Evolutionary conservation across 176 grass and related monocot species (phyloP), one percentile per base, ranked within the genome.

Genomic region (Calamus simplicifolius): DNA sequence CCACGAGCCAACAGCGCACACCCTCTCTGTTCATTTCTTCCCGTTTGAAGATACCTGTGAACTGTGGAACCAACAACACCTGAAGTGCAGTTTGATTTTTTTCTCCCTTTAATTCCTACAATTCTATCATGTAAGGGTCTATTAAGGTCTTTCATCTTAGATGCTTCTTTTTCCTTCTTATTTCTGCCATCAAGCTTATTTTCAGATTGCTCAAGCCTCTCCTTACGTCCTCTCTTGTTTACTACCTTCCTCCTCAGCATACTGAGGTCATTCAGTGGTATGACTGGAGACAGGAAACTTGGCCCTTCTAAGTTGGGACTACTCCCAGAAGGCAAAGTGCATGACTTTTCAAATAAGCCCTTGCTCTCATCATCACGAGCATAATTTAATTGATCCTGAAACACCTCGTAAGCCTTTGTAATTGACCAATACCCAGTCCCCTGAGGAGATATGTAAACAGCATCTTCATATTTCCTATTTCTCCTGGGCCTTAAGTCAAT

Each of bases 401-500:
- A 97, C 55, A 82, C 87, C 48, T 57, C 75, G 78, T 97, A 97
- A 80, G 93, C 93, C 54, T 91, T 97, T 59, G 93, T 91, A 43
- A 97, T 97, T 61, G 93, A 97, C 87, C 84, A 97, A 69, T 97
- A 97, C 75, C 78, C 73, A 60, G 48, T 79, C 63, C 84, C 89
- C 55, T 81, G 49, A 35, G 89, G 89, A 70, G 89, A 88, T 63
- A 94, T 74, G 67, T 94, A 94, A 18, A 94, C 84, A 35, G 89
- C 83, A 67, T 88, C 89, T 81, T 94, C 77, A 50, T 88, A 94
- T 64, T 82, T 77, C 73, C 76, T 88, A 67, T 61, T 72, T 79
- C 52, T 86, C 59, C 89, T 81, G 17, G 49, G 84, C 59, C 84
- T 84, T 72, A 88, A 63, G 16, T 94, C 89, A 68, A 94, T 94